These are phyloP conservation scores for Melastoma candidum DNA, from an alignment of 441 rosid genomes.

Conservation along the genomic window DNA sequence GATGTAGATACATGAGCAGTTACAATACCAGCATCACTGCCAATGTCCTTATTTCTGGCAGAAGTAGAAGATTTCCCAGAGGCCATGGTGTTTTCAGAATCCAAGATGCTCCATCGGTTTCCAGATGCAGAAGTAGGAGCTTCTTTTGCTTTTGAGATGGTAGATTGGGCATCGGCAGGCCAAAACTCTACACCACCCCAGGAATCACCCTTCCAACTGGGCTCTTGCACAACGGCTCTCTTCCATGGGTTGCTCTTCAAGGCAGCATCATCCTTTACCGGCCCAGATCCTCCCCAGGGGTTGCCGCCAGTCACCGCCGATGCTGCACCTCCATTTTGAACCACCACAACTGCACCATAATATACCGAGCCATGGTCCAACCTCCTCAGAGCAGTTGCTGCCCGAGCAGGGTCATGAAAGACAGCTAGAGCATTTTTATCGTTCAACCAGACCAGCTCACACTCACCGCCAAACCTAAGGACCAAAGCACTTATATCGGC, in stretches of 20 bases:
- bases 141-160: conserved; percentile 49
- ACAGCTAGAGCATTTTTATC: conserved; percentile 97
- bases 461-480: conserved; percentile 91
- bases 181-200: conserved; percentile 70
- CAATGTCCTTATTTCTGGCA: conserved; percentile 22
- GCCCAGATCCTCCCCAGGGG: conserved; percentile 62
- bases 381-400: conserved; percentile 98
- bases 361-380: conserved; percentile 85
- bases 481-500: conserved; percentile 83
- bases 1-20: no score
- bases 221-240: conserved; percentile 54
- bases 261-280: conserved; percentile 29
- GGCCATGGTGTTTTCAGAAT: conserved; percentile 32
- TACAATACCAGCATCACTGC: conserved; percentile 15
- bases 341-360: conserved; percentile 35
- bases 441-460: conserved; percentile 92
- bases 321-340: conserved; percentile 33
- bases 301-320: conserved; percentile 34
- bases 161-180: conserved; percentile 32
- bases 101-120: conserved; percentile 73
- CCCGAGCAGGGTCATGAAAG: conserved; percentile 87
- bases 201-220: conserved; percentile 46
- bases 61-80: conserved; percentile 22
- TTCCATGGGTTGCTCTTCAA: conserved; percentile 74
- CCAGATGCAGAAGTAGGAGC: conserved; percentile 43